phyloP scores from a whole-genome alignment of 2,329 filamentous ascomycete genomes.

The Elsinoe ampelina region DNA sequence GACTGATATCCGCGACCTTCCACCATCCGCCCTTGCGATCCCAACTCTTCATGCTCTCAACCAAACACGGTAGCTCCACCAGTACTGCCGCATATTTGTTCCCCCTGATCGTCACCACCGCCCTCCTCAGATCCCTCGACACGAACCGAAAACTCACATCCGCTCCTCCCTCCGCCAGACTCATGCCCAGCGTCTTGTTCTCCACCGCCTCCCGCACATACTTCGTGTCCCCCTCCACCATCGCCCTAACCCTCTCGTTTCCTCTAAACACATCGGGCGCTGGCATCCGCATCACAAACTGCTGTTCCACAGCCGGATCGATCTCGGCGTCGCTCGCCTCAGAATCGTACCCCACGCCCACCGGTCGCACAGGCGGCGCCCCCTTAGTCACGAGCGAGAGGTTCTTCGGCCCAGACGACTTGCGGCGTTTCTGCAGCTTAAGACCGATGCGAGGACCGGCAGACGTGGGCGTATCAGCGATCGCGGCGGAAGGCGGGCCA shows the following conservation, averaged over 20 bases:
- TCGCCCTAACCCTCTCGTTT: background rate
- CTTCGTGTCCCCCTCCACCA: conserved; percentile 55
- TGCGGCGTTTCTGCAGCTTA: conserved; percentile 12
- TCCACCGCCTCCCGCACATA: conserved; percentile 68
- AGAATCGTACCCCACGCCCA: conserved; percentile 90
- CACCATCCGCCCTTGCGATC: conserved; percentile 73
- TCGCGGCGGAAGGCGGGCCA: conserved; percentile 22
- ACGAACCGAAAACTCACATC: conserved; percentile 77
- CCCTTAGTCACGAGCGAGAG: conserved; percentile 33
- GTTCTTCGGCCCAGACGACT: conserved; percentile 17
- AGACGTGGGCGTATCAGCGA: conserved; percentile 12
- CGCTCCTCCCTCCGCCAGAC: conserved; percentile 55
- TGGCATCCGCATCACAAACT: conserved; percentile 80
- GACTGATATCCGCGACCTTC: conserved; percentile 79
- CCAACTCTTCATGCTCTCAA: conserved; percentile 90
- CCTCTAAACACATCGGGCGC: conserved; percentile 49
- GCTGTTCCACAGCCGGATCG: conserved; percentile 82
- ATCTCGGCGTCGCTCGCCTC: conserved; percentile 83
- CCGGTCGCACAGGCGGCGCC: conserved; percentile 57
- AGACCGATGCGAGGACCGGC: conserved; percentile 20
- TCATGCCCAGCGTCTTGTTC: conserved; percentile 65
- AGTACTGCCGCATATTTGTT: conserved; percentile 67
- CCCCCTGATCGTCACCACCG: conserved; percentile 59
- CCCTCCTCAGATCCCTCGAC: conserved; percentile 61
- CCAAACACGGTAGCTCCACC: conserved; percentile 76